Evolutionary conservation across 495 filamentous ascomycete genomes (phyloP), one percentile per base, ranked within the genome.

Genomic region (Aspergillus olivimuriae): DNA sequence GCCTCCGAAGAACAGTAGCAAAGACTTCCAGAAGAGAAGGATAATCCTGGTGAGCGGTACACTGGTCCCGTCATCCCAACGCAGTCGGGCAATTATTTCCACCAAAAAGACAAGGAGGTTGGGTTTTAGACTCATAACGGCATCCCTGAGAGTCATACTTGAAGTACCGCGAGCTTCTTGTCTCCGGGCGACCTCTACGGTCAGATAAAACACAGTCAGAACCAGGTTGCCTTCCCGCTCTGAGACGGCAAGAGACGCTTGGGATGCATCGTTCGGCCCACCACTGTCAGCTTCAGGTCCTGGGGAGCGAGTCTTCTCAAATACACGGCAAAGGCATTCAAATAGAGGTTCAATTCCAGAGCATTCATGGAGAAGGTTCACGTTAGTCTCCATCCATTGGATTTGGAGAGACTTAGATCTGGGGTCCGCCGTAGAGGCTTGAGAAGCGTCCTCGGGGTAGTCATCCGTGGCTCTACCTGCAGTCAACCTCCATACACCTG

Each of bases 1-100:
- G 30, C 85, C 86, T 23, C 92, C 92, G 52, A 98, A 89, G 0
- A 86, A 69, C 7, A 96, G 75, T 15, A 98, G 72, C 8, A 94
- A 73, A 0, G 84, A 81, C 61, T 98, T 98, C 94, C 94, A 97
- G 18, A 89, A 79, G 14, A 95, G 63, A 4, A 94, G 70, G 32
- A 95, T 76, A 17, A 91, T 72, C 64, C 80, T 82, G 8, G 76
- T 72, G 11, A 84, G 68, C 1, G 83, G 81, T 14, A 87, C 60
- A 44, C 73, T 72, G 35, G 76, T 65, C 17, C 75, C 69, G 33
- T 98, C 92, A 52, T 95, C 88, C 89, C 94, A 98, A 33, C 92
- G 76, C 18, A 95, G 62, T 46, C 79, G 83, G 0, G 87, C 76
- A 18, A 89, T 81, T 2, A 86, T 79, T 32, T 83, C 77, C 14